Evolutionary conservation across 140 eudicot species (phyloP), one percentile per base, ranked within the genome.

Genomic region (Anethum foeniculum): DNA sequence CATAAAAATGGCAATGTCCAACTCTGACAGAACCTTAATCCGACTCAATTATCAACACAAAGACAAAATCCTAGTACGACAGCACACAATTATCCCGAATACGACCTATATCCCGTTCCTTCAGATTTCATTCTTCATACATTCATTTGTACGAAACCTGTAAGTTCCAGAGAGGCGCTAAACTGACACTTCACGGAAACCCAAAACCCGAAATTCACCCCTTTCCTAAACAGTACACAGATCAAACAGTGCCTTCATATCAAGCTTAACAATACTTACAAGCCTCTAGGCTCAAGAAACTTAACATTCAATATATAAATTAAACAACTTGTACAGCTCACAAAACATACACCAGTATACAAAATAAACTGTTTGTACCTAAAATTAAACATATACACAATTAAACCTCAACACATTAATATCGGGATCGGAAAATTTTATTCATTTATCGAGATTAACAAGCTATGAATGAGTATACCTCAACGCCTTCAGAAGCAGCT

Each of bases 401-500:
- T n/a, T 8, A 54, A 23, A n/a, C 15, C 68, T n/a, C 68, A 1
- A 8, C 5, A 8, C 12, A 60, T 8, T 0, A 56, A 25, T 6
- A 2, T 21, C 64, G 11, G 11, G 10, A 6, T 1, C 64, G 28
- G 13, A 56, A 21, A 19, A 7, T 7, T 23, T 7, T 23, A 58
- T 23, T 23, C 23, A 58, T 23, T 58, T 7, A 58, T 27, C 5
- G 15, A 64, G 34, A 13, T 64, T 65, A 23, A 10, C 14, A 46
- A 46, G 9, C 1, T 9, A 44, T 16, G 6, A 5, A 18, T 3
- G 41, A 30, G 32, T 0, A 68, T 88, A 87, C 98, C 98, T 94
- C 91, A 64, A 94, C 97, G 75, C 97, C 96, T 83, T 94, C 91
- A 6, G 97, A 85, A 48, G 90, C 79, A 16, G 90, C 88, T 54